These are phyloP conservation scores for Rubia tinctorum DNA, from an alignment of 305 asterid species.

Conservation along the genomic window DNA sequence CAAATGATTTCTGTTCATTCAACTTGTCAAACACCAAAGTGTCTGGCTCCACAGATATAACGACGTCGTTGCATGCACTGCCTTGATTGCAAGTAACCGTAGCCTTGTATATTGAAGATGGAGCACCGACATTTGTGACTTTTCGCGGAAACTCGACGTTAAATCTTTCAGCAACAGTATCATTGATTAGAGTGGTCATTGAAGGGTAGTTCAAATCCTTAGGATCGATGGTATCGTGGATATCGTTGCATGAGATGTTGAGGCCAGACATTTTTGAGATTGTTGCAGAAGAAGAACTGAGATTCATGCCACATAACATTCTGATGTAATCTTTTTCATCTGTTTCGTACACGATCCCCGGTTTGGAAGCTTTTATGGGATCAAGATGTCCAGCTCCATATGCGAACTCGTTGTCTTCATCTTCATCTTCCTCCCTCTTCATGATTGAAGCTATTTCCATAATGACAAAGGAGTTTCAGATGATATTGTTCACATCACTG, in stretches of 20 bases:
- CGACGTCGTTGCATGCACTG: background rate
- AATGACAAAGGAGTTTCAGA: background rate
- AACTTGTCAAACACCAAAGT: slow-evolving; percentile 6
- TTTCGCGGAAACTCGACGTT: slow-evolving; percentile 29
- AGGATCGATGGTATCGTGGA: background rate
- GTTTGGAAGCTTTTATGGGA: slow-evolving; percentile 36
- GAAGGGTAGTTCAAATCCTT: slow-evolving; percentile 42
- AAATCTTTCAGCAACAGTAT: background rate
- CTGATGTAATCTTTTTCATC: background rate
- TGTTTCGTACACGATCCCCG: slow-evolving; percentile 39
- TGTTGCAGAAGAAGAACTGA: background rate
- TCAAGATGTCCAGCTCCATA: slow-evolving; percentile 40
- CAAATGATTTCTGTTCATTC: slow-evolving; percentile 32
- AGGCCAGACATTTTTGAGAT: slow-evolving; percentile 6
- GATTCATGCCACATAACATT: slow-evolving; percentile 9
- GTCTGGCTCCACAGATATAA: background rate
- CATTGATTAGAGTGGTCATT: slow-evolving; percentile 19
- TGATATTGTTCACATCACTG: too few species aligned
- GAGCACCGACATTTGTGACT: slow-evolving; percentile 38
- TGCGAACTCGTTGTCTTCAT: slow-evolving; percentile 26
- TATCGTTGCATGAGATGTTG: background rate
- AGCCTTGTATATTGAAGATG: slow-evolving; percentile 37
- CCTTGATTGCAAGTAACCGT: slow-evolving; percentile 2
- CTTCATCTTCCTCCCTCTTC: slow-evolving; percentile 13
- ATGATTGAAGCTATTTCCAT: slow-evolving; percentile 25